phyloP scores from a whole-genome alignment of 148 eudicot species.

The Dysphania ambrosioides region DNA sequence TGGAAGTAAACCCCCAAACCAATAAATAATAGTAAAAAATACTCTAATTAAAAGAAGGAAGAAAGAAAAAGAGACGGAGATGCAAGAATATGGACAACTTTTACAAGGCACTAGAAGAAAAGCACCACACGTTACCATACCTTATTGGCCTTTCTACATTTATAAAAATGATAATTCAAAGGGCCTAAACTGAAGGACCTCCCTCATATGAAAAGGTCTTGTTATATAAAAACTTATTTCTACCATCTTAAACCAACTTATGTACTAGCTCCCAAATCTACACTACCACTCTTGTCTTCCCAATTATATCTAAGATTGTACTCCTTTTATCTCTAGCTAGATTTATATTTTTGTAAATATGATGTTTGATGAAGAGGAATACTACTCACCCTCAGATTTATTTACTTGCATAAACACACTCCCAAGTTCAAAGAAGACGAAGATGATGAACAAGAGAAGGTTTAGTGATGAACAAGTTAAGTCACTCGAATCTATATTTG shows the following conservation, averaged over 20 bases:
- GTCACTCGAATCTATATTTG: conserved; percentile 51
- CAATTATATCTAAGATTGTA: background rate
- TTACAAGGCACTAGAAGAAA: conserved; percentile 37
- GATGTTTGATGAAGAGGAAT: conserved; percentile 36
- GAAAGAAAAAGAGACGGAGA: background rate
- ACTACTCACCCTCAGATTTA: conserved; percentile 31
- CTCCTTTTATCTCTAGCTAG: too few relatives aligned
- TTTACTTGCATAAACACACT: conserved; percentile 23
- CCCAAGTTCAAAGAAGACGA: conserved; percentile 28
- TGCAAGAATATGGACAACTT: conserved; percentile 33
- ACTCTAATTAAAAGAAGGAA: background rate
- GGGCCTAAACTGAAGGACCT: background rate
- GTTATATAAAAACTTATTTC: conserved; percentile 1
- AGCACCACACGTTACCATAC: conserved; percentile 30
- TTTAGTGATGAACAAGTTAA: conserved; percentile 59
- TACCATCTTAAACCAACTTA: conserved; percentile 12
- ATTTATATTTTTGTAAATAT: background rate
- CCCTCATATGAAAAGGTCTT: background rate
- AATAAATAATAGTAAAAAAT: conserved; percentile 4
- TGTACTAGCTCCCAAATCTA: conserved; percentile 1
- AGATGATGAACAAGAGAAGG: conserved; percentile 44
- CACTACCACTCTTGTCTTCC: conserved; percentile 7
- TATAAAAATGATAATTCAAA: background rate
- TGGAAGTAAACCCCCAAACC: conserved; percentile 14
- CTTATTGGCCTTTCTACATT: conserved; percentile 9